Base-by-base conservation (phyloP, 1,284 basidiomycete genomes). In the Rhizoctonia solani region DNA sequence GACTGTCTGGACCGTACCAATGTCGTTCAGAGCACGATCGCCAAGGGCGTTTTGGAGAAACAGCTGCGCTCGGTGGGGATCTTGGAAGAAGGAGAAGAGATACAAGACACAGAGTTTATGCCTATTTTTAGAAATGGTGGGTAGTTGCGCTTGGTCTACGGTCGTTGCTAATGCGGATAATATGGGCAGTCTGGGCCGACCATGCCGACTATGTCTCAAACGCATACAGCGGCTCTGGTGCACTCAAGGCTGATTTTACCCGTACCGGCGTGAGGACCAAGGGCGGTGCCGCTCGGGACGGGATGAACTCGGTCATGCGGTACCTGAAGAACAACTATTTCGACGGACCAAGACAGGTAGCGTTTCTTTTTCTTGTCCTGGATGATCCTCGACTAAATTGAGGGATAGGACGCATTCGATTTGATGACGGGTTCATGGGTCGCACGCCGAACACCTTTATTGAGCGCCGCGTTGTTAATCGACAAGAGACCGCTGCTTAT, bases 321-420 rank as follows among this genome's bases (percentile, higher is more conserved):
- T 99, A 99, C 76, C 75, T 98, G 72, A 95, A 90, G 82, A 99
- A 99, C 81, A 99, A 98, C 77, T 95, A 94, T 80, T 92, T 98
- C 74, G 97, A 99, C 76, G 97, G 97, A 4, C 84, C 93, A 58
- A 82, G 95, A 74, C 95, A 92, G 81, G 88, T 87, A 74, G n/a
- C 73, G 80, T 75, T 16, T 32, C n/a, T 50, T 21, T 27, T 23
- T 53, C 65, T 23, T 53, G 19, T 21, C 5, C 34, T 11, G 4
- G 25, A 4, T 19, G 49, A 29, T 21, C 34, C 16, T n/a, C 21
- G 16, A 23, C 23, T 21, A 30, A 4, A 23, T 27, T 19, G 50
- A 21, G 14, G 25, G 61, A 63, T 52, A 95, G 86, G 95, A 98
- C 77, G 93, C 90, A 1, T 96, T 92, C 75, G 97, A 99, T 76